Base-by-base conservation (phyloP, 164 flowering plant genomes). In the Platanus orientalis region DNA sequence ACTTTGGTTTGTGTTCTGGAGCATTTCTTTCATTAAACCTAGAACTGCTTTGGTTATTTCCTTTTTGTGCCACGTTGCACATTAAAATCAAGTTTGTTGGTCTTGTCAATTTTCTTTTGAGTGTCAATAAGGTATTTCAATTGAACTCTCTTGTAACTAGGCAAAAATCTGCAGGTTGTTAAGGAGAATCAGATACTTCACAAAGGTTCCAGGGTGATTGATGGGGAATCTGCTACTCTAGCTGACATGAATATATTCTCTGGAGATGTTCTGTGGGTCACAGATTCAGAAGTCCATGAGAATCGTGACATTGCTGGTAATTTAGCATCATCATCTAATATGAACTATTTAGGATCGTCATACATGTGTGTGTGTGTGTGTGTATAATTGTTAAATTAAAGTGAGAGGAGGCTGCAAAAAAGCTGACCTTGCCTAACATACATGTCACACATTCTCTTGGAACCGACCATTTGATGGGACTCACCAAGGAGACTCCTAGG, bases 231-330 rank as follows among this genome's bases (percentile, higher is more conserved):
- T 73, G 81, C 85, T 57, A 89, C 93, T 57, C 84, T 94, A 54
- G 92, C 97, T 62, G 99, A 94, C 67, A 55, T 81, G 79, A 88
- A 84, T 75, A 83, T 94, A 64, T 86, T 94, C 53, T 92, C 99
- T 28, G 97, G 97, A 51, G 97, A 91, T 58, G 72, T 76, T 63
- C 82, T 94, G 28, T 91, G 97, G 96, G 93, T 94, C 50, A 83
- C 75, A 55, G 99, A 94, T 75, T 84, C 97, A 17, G 89, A 89
- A 73, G 78, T 89, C 63, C 86, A 91, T 70, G 96, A 89, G 65
- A 75, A 87, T 63, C 95, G 99, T 39, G 99, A 94, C 71, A 94
- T 94, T 73, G 96, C 99, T 62, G 99, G 99, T 94, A 85, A 76
- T 34, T 57, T 30, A 30, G 29, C 50, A 55, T 61, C 17, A 17